Conservation (phyloP, 2,329 filamentous ascomycete species). For the Alternaria sp. region DNA sequence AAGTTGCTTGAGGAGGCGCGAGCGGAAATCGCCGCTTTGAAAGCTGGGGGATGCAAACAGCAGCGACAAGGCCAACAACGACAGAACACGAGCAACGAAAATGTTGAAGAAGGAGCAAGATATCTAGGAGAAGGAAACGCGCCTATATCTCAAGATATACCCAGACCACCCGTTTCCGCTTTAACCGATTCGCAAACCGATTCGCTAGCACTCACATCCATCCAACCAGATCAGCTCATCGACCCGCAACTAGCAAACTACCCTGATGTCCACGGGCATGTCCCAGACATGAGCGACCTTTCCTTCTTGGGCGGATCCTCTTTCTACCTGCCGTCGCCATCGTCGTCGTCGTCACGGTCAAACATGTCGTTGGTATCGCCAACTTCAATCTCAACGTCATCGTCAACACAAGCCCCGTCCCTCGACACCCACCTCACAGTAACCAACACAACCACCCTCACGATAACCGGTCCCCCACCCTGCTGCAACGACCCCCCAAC, state of each 20-base stretch:
- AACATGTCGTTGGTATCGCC: neutral
- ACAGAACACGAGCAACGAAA: neutral
- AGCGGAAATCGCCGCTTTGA: slow-evolving; percentile 35
- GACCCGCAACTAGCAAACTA: slow-evolving; percentile 11
- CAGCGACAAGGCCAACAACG: too few relatives aligned
- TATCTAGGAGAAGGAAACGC: neutral
- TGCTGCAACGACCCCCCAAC: slow-evolving; percentile 27
- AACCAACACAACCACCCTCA: neutral
- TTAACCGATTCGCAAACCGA: neutral
- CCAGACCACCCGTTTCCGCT: neutral
- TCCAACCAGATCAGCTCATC: neutral
- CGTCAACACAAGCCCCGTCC: neutral
- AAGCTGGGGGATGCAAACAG: neutral
- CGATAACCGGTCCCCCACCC: slow-evolving; percentile 25
- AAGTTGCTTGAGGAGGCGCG: slow-evolving; percentile 30
- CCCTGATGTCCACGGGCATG: slow-evolving; percentile 1
- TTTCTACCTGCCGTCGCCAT: neutral
- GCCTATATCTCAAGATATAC: neutral
- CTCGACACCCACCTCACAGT: neutral
- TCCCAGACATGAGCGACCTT: slow-evolving; percentile 7
- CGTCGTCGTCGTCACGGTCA: neutral
- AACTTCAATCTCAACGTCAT: too few relatives aligned
- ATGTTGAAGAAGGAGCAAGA: neutral
- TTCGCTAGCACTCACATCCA: neutral
- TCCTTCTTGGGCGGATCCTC: slow-evolving; percentile 14